phyloP scores from a whole-genome alignment of 2,329 filamentous ascomycete genomes.

The Fusarium fujikuroi region DNA sequence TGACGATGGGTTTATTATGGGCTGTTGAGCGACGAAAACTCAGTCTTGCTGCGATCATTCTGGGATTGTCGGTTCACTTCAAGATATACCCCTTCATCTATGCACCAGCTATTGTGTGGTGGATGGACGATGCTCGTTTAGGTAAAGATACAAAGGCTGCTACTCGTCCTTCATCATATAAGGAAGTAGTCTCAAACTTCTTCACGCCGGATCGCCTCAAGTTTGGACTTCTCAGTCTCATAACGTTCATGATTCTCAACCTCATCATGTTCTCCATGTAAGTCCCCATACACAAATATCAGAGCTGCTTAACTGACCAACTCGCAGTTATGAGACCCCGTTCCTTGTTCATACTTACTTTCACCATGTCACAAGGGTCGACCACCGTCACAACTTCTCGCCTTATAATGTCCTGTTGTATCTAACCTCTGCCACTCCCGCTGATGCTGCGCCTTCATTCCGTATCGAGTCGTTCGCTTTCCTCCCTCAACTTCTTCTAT shows the following conservation, averaged over 20 bases:
- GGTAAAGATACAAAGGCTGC: constrained; percentile 21
- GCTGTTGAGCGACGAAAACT: constrained; percentile 74
- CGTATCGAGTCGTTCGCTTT: constrained; percentile 85
- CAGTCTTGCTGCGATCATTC: constrained; percentile 74
- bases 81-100: constrained; percentile 99
- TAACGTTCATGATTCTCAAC: constrained; percentile 80
- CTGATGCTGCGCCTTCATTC: constrained; percentile 49
- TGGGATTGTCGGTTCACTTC: constrained; percentile 91
- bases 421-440: constrained; percentile 74
- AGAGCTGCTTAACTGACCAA: background rate
- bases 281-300: constrained; percentile 45
- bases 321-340: constrained; percentile 75
- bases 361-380: constrained; percentile 91
- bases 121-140: constrained; percentile 72
- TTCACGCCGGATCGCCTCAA: constrained; percentile 64
- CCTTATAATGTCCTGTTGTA: constrained; percentile 95
- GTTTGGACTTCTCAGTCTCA: constrained; percentile 72
- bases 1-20: constrained; percentile 87
- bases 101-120: constrained; percentile 82
- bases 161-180: constrained; percentile 28
- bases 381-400: constrained; percentile 98
- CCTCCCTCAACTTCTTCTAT: constrained; percentile 84
- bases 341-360: constrained; percentile 93
- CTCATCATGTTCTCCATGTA: constrained; percentile 79
- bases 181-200: constrained; percentile 53